Base-by-base conservation (phyloP, 495 filamentous ascomycete species). In the Penicillium cinerascens region DNA sequence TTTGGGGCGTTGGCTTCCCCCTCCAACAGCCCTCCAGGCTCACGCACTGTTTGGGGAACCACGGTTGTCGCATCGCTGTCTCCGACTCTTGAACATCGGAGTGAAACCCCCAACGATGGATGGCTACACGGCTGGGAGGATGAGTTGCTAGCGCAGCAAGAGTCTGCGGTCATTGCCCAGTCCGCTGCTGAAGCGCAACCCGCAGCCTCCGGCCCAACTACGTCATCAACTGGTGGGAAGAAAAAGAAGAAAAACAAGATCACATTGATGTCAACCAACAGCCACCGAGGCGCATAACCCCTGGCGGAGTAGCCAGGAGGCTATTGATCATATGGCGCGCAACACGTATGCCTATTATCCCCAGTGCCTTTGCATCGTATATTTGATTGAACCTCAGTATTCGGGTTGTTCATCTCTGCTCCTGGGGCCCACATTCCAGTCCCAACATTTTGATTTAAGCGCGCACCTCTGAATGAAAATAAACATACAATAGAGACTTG, bases 231-330 rank as follows among this genome's bases (percentile, higher is more conserved):
- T 17, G 60, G 61, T 8, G 68, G 64, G 43, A 77, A 78, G 46
- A 91, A 89, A 73, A 91, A 88, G 71, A 95, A 92, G 76, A 96
- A 95, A 73, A 84, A 81, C 46, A 91, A 95, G 77, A 96, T 96
- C 45, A 96, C 89, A 9, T 65, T 96, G 49, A 96, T 96, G 91
- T 91, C 88, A 51, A 96, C 91, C 29, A 88, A 81, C 65, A 84
- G 78, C 37, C 77, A 85, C 53, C 76, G 86, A 64, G 86, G 82
- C 8, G 86, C 86, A 46, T 88, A 59, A 23, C 33, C 20, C 13
- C 6, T 15, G 39, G 15, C 6, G 17, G 11, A 11, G 36, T 26
- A 15, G 21, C 15, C 22, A 16, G 17, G 44, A 25, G 29, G 29
- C 10, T 33, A 11, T 33, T 1, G 29, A 33, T 33, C 29, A 33